Evolutionary conservation across 2,329 filamentous ascomycete species (phyloP), one percentile per base, ranked within the genome.

Genomic region (Aureobasidium sp.): DNA sequence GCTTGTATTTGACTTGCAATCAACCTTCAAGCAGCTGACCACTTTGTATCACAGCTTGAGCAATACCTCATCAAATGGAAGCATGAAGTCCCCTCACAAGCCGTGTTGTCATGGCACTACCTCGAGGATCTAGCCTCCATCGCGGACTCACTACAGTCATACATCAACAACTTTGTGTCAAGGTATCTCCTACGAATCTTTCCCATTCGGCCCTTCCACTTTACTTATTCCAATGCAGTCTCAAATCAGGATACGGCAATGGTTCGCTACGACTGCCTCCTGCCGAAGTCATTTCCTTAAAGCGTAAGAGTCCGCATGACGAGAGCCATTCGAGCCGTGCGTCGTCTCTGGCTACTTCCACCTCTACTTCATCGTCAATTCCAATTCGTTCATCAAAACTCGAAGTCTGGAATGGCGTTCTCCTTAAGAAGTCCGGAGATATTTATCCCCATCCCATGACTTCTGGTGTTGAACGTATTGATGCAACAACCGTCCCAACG

Each of bases 21-120:
- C 7, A 30, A 5, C 32, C 9, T 34, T 37, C 34, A 37, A 4
- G 13, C 13, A 21, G 62, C 39, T 55, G 54, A 66, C 37, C 11
- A 25, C 27, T 34, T 34, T 25, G 37, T 13, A 11, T 21, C 8
- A 7, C 55, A 73, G 71, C 37, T n/a, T 1, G 77, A 79, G 59
- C 70, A 79, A 39, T 79, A 75, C 57, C 69, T 80, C 0, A 70
- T 79, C 0, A 66, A 67, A 41, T 79, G 78, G 78, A 68, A 66
- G n/a, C 64, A 67, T 1, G 21, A 62, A 0, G 39, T 53, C n/a
- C 66, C 66, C 3, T 62, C 65, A 37, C 49, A 64, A 27, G 66
- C 68, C 0, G 71, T 76, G 2, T 66, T 74, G 3, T 77, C 75
- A 6, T 81, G 78, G 78, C 78, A 81, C 58, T 42, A 64, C 1